These are phyloP conservation scores for Lentinula lateritia DNA, from an alignment of 768 basidiomycete species.

Conservation along the genomic window DNA sequence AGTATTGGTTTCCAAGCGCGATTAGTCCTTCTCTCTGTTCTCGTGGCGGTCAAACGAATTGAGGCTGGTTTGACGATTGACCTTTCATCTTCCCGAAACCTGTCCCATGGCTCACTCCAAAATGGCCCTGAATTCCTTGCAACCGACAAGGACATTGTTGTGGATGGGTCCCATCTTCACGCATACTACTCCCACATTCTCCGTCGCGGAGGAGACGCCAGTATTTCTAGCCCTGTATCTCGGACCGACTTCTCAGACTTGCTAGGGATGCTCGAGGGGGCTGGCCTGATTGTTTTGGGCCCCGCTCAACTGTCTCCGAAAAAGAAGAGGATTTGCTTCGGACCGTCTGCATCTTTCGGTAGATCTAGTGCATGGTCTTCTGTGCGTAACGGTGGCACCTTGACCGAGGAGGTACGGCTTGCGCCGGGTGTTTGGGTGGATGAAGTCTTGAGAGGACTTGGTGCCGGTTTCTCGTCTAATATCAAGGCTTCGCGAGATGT, in stretches of 20 bases:
- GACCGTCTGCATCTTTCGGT: constrained; percentile 54
- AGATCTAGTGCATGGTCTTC: constrained; percentile 6
- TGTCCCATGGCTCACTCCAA: constrained; percentile 43
- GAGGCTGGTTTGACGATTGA: constrained; percentile 52
- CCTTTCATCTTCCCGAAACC: constrained; percentile 15
- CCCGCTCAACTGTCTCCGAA: constrained; percentile 32
- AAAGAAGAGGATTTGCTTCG: constrained; percentile 45
- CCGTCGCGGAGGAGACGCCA: constrained; percentile 44
- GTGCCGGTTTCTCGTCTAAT: constrained; percentile 18
- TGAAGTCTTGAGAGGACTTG: constrained; percentile 66
- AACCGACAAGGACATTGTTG: constrained; percentile 23
- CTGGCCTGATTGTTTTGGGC: constrained; percentile 51
- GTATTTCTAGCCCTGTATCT: constrained; percentile 54
- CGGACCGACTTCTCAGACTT: constrained; percentile 76
- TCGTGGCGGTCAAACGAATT: constrained; percentile 62
- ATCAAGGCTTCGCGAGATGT: constrained; percentile 26
- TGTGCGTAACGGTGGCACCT: constrained; percentile 25
- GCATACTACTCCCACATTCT: constrained; percentile 59
- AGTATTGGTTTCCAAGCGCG: constrained; percentile 72
- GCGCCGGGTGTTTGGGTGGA: constrained; percentile 60
- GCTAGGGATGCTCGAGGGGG: constrained; percentile 65
- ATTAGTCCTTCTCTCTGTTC: constrained; percentile 56
- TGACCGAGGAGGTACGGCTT: constrained; percentile 44
- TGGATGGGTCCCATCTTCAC: constrained; percentile 62
- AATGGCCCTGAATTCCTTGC: constrained; percentile 12